Conservation (phyloP, 73 alveolate genomes). For the Loxodes magnus region DNA sequence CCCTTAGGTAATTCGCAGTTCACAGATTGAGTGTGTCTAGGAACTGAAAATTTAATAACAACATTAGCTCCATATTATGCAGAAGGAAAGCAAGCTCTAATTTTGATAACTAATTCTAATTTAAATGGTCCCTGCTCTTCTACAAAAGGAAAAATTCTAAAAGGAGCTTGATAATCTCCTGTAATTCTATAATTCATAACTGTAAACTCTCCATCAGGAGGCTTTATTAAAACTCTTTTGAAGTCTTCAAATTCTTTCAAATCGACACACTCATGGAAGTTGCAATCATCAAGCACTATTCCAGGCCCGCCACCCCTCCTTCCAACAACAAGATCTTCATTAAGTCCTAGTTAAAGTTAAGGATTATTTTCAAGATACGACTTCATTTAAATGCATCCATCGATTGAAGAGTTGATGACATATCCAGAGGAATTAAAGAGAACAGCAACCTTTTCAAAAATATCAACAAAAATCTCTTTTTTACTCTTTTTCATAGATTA, state of each 20-base stretch:
- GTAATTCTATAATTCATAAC: conserved; percentile 94
- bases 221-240: conserved; percentile 74
- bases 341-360: conserved; percentile 66
- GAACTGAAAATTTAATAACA: conserved; percentile 61
- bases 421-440: conserved; percentile 89
- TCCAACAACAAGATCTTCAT: conserved; percentile 57
- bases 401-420: conserved; percentile 85
- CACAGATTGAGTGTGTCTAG: conserved; percentile 58
- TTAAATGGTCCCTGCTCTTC: conserved; percentile 52
- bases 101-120: conserved; percentile 78
- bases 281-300: conserved; percentile 85
- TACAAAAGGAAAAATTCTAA: conserved; percentile 65
- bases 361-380: conserved; percentile 82
- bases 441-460: conserved; percentile 87
- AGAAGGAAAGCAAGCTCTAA: conserved; percentile 64
- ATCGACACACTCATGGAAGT: conserved; percentile 94
- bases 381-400: conserved; percentile 89
- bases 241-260: conserved; percentile 76
- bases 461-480: conserved; percentile 95
- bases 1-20: conserved; percentile 52
- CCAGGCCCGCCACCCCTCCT: conserved; percentile 44
- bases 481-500: conserved; percentile 27
- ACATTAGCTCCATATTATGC: conserved; percentile 55
- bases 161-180: conserved; percentile 92
- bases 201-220: conserved; percentile 97